These are phyloP conservation scores for Pulveroboletus sp. DNA, from an alignment of 768 basidiomycete species.

Conservation along the genomic window DNA sequence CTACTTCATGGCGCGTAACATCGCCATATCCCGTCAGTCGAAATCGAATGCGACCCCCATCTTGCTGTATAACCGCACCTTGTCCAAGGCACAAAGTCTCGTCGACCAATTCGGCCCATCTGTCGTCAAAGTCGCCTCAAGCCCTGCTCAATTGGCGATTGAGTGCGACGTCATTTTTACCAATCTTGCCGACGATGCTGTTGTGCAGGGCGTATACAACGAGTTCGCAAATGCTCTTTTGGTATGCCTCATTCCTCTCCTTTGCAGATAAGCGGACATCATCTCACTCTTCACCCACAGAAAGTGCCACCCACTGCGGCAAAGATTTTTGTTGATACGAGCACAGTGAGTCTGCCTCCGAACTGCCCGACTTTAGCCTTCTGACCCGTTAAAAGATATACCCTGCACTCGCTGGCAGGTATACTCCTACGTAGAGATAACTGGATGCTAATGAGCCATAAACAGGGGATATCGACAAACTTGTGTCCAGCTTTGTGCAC, in stretches of 20 bases:
- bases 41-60: conserved; percentile 46
- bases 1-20: conserved; percentile 71
- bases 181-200: conserved; percentile 67
- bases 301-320: conserved; percentile 39
- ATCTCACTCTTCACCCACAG: conserved; percentile 23
- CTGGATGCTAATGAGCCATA: not conserved
- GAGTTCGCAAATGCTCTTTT: conserved; percentile 55
- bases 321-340: conserved; percentile 83
- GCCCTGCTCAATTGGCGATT: conserved; percentile 52
- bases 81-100: conserved; percentile 55
- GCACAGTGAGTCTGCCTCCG: conserved; percentile 53
- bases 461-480: conserved; percentile 62
- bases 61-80: conserved; percentile 72
- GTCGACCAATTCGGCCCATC: conserved; percentile 50
- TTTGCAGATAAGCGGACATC: not conserved
- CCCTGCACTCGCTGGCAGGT: conserved; percentile 45
- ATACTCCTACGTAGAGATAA: not conserved
- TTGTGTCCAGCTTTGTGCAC: conserved; percentile 54
- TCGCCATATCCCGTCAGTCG: conserved; percentile 50
- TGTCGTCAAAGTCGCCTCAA: conserved; percentile 51
- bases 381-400: conserved; percentile 42
- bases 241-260: conserved; percentile 31
- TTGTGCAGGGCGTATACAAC: conserved; percentile 58
- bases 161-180: conserved; percentile 76
- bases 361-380: not conserved